Percentiles rank a stretch among this genome's conserved stretches.
Conservation (phyloP, 495 filamentous ascomycete genomes). For the Penicillium cataractarum region DNA sequence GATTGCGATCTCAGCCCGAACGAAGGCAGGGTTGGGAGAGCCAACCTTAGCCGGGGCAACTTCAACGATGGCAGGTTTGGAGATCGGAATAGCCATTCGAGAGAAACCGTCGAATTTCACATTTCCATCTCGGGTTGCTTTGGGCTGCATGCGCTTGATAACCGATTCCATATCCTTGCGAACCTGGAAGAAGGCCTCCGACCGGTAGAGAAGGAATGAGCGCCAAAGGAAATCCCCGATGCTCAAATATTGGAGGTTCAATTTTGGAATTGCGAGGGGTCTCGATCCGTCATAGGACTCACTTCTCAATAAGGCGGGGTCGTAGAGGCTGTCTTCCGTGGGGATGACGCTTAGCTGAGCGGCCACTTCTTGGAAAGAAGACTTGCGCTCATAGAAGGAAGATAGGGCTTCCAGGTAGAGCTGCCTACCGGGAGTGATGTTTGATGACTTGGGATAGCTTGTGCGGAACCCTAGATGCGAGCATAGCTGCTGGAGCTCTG, state of each 20-base stretch:
- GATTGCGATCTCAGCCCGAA: slow-evolving; percentile 85
- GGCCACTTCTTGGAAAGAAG: slow-evolving; percentile 81
- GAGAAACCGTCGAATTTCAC: slow-evolving; percentile 84
- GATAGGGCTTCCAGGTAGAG: slow-evolving; percentile 79
- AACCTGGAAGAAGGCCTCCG: slow-evolving; percentile 93
- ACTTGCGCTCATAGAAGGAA: slow-evolving; percentile 74
- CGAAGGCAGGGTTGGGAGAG: slow-evolving; percentile 78
- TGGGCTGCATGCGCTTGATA: slow-evolving; percentile 77
- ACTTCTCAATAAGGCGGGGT: slow-evolving; percentile 78
- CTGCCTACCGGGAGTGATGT: slow-evolving; percentile 61
- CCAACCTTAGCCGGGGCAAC: slow-evolving; percentile 84
- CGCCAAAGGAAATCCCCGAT: slow-evolving; percentile 96
- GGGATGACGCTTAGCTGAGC: slow-evolving; percentile 74
- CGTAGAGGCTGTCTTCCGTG: slow-evolving; percentile 83
- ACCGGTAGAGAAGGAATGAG: slow-evolving; percentile 84
- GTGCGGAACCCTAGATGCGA: slow-evolving; percentile 75
- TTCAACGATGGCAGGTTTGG: slow-evolving; percentile 85
- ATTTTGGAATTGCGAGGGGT: slow-evolving; percentile 88
- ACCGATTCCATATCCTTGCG: slow-evolving; percentile 85
- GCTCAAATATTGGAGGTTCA: slow-evolving; percentile 94
- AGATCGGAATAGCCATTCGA: slow-evolving; percentile 86
- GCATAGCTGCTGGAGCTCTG: slow-evolving; percentile 72
- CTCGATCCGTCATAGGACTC: slow-evolving; percentile 88
- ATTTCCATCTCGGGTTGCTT: slow-evolving; percentile 60
- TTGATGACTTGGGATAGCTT: slow-evolving; percentile 71